Conservation (phyloP, 2,329 filamentous ascomycete genomes). For the Cladosporium velox region DNA sequence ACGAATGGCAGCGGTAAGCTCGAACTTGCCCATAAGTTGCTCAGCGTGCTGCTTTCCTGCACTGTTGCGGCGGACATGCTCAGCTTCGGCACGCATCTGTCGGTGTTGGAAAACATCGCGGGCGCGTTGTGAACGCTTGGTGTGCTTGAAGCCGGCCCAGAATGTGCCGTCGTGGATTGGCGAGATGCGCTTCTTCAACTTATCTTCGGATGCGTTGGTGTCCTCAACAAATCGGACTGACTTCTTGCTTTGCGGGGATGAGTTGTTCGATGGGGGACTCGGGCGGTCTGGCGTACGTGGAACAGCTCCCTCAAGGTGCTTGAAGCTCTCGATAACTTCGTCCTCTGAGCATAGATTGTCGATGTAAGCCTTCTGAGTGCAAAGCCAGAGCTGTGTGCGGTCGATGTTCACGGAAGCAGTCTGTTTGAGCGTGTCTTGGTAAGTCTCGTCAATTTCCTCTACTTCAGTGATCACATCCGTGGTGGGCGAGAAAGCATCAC, state of each 20-base stretch:
- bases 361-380: constrained; percentile 73
- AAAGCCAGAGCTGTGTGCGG: constrained; percentile 82
- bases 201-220: constrained; percentile 23
- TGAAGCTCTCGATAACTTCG: constrained; percentile 33
- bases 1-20: constrained; percentile 59
- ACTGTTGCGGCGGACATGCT: constrained; percentile 79
- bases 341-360: constrained; percentile 36
- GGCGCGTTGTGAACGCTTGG: constrained; percentile 61
- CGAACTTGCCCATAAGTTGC: constrained; percentile 81
- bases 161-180: constrained; percentile 61
- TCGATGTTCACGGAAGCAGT: constrained; percentile 74
- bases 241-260: constrained; percentile 61
- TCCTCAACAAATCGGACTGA: constrained; percentile 64
- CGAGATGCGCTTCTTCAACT: constrained; percentile 34
- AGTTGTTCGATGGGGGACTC: constrained; percentile 26
- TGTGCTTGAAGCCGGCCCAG: constrained; percentile 68
- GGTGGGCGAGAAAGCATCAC: constrained; percentile 46
- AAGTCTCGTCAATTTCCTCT: constrained; percentile 64
- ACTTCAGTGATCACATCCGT: constrained; percentile 41
- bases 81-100: constrained; percentile 80
- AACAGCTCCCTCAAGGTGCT: constrained; percentile 32
- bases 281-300: constrained; percentile 35
- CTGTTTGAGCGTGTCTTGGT: constrained; percentile 71
- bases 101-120: constrained; percentile 83
- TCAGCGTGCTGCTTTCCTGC: constrained; percentile 72